Percentiles rank a stretch among this genome's conserved stretches.
Evolutionary conservation across 768 basidiomycete genomes (phyloP).

Genomic region (Trametes maxima): DNA sequence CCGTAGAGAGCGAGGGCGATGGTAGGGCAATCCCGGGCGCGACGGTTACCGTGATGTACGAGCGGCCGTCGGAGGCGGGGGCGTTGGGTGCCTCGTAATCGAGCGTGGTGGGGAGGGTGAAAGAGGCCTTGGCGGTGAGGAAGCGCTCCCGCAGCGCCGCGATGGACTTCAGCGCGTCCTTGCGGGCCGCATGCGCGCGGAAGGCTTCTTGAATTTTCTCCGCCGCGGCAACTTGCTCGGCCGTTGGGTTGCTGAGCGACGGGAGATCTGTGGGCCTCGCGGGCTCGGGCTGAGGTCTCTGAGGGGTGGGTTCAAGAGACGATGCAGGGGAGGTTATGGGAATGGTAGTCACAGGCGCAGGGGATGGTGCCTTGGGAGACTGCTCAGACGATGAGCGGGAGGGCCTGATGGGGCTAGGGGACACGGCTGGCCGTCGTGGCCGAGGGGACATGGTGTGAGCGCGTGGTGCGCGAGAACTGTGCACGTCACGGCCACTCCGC

Average conservation of each 20-base stretch:
- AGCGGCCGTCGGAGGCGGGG: neutral
- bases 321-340: constrained; percentile 7
- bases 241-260: constrained; percentile 11
- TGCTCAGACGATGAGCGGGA: neutral
- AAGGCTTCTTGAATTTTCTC: constrained; percentile 49
- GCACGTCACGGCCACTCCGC: constrained; percentile 6
- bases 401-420: constrained; percentile 8
- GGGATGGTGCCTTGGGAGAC: constrained; percentile 9
- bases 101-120: constrained; percentile 47
- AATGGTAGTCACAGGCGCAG: constrained; percentile 7
- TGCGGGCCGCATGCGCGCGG: constrained; percentile 40
- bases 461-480: constrained; percentile 2
- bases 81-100: constrained; percentile 42
- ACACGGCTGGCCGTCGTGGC: constrained; percentile 2
- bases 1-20: neutral
- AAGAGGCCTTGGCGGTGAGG: constrained; percentile 42
- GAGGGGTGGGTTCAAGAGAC: constrained; percentile 6
- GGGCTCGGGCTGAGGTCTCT: constrained; percentile 1
- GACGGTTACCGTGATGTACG: constrained; percentile 29
- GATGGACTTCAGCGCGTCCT: constrained; percentile 43
- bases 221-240: constrained; percentile 36
- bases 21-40: constrained; percentile 32
- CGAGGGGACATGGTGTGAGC: constrained; percentile 19
- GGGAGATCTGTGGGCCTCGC: constrained; percentile 3
- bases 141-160: constrained; percentile 46